These are phyloP conservation scores for Hibiscus trionum DNA, from an alignment of 345 rosid species.

Conservation along the genomic window DNA sequence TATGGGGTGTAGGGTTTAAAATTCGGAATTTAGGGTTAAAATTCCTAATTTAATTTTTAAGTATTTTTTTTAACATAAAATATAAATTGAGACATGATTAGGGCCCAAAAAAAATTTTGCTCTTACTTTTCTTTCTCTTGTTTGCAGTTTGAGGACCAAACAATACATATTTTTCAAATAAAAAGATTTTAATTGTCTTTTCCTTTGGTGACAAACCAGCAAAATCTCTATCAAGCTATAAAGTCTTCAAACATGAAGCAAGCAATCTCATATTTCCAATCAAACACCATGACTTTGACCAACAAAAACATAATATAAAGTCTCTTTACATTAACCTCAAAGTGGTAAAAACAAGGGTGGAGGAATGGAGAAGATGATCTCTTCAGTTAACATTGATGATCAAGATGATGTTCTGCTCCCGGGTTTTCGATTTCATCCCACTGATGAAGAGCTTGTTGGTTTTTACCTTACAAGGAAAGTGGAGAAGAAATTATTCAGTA, in stretches of 20 bases:
- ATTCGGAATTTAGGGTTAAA: too few relatives aligned
- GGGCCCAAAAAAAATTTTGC: too few relatives aligned
- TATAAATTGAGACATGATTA: too few relatives aligned
- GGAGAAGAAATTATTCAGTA: slow-evolving; percentile 31
- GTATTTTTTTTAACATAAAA: too few relatives aligned
- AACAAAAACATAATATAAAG: background rate
- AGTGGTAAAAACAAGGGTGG: background rate
- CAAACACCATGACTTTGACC: slow-evolving; percentile 1
- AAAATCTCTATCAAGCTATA: background rate
- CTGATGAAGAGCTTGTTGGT: slow-evolving; percentile 46
- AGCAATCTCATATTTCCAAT: background rate
- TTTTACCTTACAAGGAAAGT: slow-evolving; percentile 48
- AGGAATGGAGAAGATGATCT: slow-evolving; percentile 25
- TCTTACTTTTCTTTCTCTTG: background rate
- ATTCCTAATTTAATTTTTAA: too few relatives aligned
- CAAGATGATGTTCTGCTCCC: slow-evolving; percentile 30
- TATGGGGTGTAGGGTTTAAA: too few relatives aligned
- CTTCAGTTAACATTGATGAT: slow-evolving; percentile 10
- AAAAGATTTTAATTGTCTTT: background rate
- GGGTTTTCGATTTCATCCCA: slow-evolving; percentile 48
- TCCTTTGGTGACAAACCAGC: background rate
- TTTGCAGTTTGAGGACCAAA: background rate
- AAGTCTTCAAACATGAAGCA: background rate
- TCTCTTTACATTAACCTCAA: background rate
- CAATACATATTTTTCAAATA: background rate